Conservation (phyloP, 176 grass and related monocot genomes). For the Oryza glumipatula region DNA sequence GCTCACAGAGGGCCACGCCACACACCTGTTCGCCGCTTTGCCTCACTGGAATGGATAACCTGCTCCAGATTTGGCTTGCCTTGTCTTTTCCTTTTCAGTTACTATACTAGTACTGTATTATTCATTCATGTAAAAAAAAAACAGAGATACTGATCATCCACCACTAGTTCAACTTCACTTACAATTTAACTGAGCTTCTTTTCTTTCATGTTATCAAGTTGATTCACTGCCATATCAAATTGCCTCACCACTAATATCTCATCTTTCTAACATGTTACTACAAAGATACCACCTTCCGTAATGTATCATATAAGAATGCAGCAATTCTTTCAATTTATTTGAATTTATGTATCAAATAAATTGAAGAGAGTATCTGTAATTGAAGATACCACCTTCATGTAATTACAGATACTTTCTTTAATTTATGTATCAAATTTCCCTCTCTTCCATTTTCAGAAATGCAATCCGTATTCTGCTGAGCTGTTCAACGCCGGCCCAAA, state of each 20-base stretch:
- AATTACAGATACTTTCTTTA: background rate
- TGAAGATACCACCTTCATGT: too few relatives aligned
- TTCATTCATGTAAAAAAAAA: background rate
- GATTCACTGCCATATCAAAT: background rate
- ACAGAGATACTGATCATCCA: background rate
- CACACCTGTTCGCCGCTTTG: conserved; percentile 36
- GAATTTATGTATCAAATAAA: background rate
- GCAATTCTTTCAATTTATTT: background rate
- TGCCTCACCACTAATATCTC: background rate
- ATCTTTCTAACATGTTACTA: background rate
- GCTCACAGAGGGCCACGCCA: background rate
- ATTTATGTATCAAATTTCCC: background rate
- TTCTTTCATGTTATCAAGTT: background rate
- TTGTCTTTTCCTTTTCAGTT: background rate
- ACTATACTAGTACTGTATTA: background rate
- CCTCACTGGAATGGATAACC: background rate
- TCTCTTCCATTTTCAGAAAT: conserved; percentile 59
- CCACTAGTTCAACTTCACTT: background rate
- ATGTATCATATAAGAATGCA: background rate
- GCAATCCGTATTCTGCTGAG: conserved; percentile 70
- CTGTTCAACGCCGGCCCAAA: conserved; percentile 57
- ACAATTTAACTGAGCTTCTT: background rate
- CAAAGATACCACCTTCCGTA: background rate
- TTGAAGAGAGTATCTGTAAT: too few relatives aligned
- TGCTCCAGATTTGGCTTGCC: background rate